Conservation (phyloP, 2,329 filamentous ascomycete genomes). For the Colletotrichum endophyticum region DNA sequence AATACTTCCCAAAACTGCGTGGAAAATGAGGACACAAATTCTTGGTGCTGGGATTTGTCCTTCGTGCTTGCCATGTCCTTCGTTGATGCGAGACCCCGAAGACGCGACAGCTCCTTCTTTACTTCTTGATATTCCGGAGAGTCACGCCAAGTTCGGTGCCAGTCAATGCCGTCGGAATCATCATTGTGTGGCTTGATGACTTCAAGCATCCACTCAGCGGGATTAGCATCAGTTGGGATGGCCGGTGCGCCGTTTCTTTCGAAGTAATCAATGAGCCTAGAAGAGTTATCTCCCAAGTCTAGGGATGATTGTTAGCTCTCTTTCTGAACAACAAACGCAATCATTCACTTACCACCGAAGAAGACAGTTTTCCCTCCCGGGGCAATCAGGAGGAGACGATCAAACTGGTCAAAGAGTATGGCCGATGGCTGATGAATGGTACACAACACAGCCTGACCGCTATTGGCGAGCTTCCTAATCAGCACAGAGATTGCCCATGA, state of each 20-base stretch:
- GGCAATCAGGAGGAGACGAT: slow-evolving; percentile 59
- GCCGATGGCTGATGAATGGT: slow-evolving; percentile 53
- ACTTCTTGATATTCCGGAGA: slow-evolving; percentile 31
- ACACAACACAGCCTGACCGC: slow-evolving; percentile 47
- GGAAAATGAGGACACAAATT: slow-evolving; percentile 73
- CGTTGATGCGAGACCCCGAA: slow-evolving; percentile 40
- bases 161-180: slow-evolving; percentile 45
- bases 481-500: slow-evolving; percentile 76
- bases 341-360: slow-evolving; percentile 52
- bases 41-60: slow-evolving; percentile 42
- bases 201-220: slow-evolving; percentile 70
- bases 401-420: slow-evolving; percentile 50
- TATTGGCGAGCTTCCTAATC: slow-evolving; percentile 65
- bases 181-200: slow-evolving; percentile 30
- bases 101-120: slow-evolving; percentile 27
- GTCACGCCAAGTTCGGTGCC: slow-evolving; percentile 33
- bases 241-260: slow-evolving; percentile 61
- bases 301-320: background rate
- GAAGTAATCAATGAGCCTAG: slow-evolving; percentile 62
- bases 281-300: slow-evolving; percentile 42
- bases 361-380: slow-evolving; percentile 63
- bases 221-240: slow-evolving; percentile 61
- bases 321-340: background rate
- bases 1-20: slow-evolving; percentile 65
- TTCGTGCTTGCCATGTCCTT: background rate